Evolutionary conservation across 1,139 yeast species (phyloP), one percentile per base, ranked within the genome.

Genomic region (Diutina catenulata): DNA sequence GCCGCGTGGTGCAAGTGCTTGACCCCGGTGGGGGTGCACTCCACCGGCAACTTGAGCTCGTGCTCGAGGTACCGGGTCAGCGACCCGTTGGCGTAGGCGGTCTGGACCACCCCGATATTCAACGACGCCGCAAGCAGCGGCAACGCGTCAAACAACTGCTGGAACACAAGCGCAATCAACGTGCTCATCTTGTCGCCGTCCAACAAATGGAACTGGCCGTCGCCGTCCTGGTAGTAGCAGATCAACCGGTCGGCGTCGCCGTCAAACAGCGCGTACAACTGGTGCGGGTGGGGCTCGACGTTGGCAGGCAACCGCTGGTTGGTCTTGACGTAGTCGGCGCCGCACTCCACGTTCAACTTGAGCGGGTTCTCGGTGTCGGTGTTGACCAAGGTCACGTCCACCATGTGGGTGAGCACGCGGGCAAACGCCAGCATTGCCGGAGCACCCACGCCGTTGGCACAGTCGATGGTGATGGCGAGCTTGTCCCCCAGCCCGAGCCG

Each of bases 211-310:
- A 91, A 91, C 10, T 13, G n/a, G 27, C 55, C 53, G 2, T 58
- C 60, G 4, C 55, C 47, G 41, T 71, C 74, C 35, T 68, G 63
- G 56, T 77, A 87, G 60, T 86, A 91, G 51, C 87, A 86, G 21
- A 91, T 83, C 41, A 91, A 78, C 50, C 99, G 71, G 56, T 91
- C 99, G 4, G 98, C 98, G 55, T 91, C 99, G 37, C 98, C 99
- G 55, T 91, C 98, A 52, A 86, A 87, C 1, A 95, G 84, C 8
- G 94, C 83, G 49, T 76, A 81, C 38, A 88, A 61, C 45, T 62
- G 59, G 41, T 62, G 57, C 37, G 57, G 50, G 5, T 53, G 53
- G 4, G 60, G 52, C 18, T 47, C 47, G 13, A 82, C 66, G 33
- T 77, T 78, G 9, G 66, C 60, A 5, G 98, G 98, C 37, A 82